Percentiles rank a stretch among this genome's conserved stretches.
phyloP scores from a whole-genome alignment of 2,329 filamentous ascomycete genomes.

The Calycina herbarum region DNA sequence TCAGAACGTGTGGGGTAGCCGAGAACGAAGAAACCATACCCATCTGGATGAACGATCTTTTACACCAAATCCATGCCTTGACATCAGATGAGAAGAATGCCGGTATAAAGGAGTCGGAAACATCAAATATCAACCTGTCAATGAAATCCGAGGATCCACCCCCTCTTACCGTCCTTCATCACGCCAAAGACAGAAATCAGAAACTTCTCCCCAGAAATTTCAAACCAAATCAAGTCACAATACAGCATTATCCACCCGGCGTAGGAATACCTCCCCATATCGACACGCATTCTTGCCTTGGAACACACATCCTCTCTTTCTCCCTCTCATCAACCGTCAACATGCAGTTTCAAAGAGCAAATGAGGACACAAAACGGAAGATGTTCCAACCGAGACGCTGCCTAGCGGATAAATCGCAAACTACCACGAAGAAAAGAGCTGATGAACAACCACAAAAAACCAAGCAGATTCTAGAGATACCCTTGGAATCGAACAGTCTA shows the following conservation, averaged over 20 bases:
- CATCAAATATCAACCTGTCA: too few relatives aligned
- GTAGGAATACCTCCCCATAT: conserved; percentile 11
- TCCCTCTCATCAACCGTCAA: conserved; percentile 11
- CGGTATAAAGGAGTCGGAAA: background rate
- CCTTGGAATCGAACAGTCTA: conserved; percentile 7
- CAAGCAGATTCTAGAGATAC: conserved; percentile 9
- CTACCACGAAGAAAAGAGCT: background rate
- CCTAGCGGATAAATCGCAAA: background rate
- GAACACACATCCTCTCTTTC: conserved; percentile 8
- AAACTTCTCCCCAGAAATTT: conserved; percentile 6
- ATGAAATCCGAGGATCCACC: background rate
- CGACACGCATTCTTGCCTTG: conserved; percentile 9
- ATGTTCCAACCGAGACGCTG: conserved; percentile 12
- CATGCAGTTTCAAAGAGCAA: conserved; percentile 11
- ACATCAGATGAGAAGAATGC: background rate
- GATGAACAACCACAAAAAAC: conserved; percentile 5
- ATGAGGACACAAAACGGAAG: conserved; percentile 9
- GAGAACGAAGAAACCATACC: conserved; percentile 10
- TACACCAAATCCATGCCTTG: conserved; percentile 1
- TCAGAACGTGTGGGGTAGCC: conserved; percentile 8
- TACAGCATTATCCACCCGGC: conserved; percentile 9
- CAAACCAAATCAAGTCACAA: conserved; percentile 11
- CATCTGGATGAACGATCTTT: conserved; percentile 7
- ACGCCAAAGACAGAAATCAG: conserved; percentile 6
- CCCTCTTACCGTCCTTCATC: conserved; percentile 8